These are phyloP conservation scores for Mitragyna speciosa DNA, from an alignment of 257 asterid genomes.

Conservation along the genomic window DNA sequence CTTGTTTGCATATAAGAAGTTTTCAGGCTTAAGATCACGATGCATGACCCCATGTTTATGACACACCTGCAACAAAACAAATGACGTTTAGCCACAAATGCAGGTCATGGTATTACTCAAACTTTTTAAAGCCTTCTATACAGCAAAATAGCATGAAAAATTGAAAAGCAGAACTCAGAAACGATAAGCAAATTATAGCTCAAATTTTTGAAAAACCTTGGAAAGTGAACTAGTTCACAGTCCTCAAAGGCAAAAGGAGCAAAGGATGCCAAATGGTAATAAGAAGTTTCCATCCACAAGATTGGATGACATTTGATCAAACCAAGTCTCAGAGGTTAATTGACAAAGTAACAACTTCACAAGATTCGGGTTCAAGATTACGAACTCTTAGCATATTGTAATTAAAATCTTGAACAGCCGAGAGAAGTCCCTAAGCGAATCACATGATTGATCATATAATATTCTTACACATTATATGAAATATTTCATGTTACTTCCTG, in stretches of 20 bases:
- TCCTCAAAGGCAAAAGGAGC: not conserved
- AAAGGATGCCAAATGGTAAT: not conserved
- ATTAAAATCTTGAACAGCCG: not conserved
- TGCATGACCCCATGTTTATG: constrained; percentile 56
- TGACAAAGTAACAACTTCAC: not conserved
- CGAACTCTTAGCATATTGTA: not conserved
- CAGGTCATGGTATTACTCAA: no score
- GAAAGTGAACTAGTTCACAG: no score
- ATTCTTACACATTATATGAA: no score
- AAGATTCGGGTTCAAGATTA: not conserved
- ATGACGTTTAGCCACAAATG: not conserved
- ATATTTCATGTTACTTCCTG: not conserved
- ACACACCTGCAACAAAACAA: constrained; percentile 38
- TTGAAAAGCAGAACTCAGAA: not conserved
- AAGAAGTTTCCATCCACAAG: not conserved
- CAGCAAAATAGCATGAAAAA: constrained; percentile 1
- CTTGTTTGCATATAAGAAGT: constrained; percentile 45
- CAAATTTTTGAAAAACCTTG: not conserved
- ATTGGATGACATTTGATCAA: not conserved
- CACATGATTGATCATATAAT: not conserved
- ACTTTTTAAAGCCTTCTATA: not conserved
- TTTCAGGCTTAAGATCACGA: constrained; percentile 55
- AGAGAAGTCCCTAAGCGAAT: not conserved
- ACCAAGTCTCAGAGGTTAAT: not conserved
- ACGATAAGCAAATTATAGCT: not conserved